Base-by-base conservation (phyloP, 805 yeast genomes). In the Metschnikowia similis region DNA sequence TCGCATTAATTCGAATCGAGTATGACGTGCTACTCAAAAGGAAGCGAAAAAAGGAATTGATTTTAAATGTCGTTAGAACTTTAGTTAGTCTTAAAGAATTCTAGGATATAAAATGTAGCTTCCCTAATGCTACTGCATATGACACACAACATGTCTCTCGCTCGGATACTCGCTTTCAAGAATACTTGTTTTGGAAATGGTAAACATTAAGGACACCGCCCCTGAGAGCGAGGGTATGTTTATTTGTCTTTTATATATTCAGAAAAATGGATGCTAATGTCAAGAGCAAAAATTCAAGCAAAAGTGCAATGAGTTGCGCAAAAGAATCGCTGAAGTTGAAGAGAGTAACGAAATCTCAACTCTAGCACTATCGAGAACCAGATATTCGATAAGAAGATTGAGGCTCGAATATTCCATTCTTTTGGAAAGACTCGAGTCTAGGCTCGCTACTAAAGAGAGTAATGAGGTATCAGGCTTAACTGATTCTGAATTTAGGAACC, bases 391-490 rank as follows among this genome's bases (percentile, higher is more conserved):
- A 34, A 82, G 89, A 57, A 73, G 97, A 55, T 73, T 89, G 41
- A 80, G 96, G 50, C 76, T 90, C 41, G 98, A 94, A 63, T 86
- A 94, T 61, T 80, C 91, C 1, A 71, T 92, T 10, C 70, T 94
- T 30, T 69, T 91, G 40, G 97, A 92, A 63, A 76, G 87, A 52
- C 75, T 94, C 38, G 97, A 91, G 58, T 26, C 34, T 3, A 43
- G 39, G 14, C 36, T 41, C 26, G 14, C 30, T 32, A 70, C 69
- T 11, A 61, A 63, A 31, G 65, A 61, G 4, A 58, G 56, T 4
- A 52, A 52, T 27, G 27, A 44, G 1, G 62, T 59, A 26, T 54
- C 53, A 26, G 70, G 66, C 55, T 75, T 70, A 32, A 39, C 42
- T 49, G 67, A 72, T 69, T 64, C 73, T 3, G 65, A 72, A 5